A percentile compares a stretch with the other conserved stretches of the same genome.
Conservation (phyloP, 2,329 filamentous ascomycete species). For the Sporothrix phasma region DNA sequence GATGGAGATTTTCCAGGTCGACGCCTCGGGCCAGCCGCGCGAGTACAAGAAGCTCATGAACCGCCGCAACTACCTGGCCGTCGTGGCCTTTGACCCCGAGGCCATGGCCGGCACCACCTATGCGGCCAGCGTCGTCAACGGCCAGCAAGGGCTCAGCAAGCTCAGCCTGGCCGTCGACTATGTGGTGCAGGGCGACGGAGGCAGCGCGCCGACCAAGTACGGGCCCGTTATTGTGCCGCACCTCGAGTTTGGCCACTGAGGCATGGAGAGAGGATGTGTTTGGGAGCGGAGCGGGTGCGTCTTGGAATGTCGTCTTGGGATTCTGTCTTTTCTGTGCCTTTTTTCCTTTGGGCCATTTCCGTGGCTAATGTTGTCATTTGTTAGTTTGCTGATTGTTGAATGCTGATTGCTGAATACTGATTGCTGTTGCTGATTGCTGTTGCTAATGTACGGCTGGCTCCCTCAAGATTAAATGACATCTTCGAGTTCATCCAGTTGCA, state of each 20-base stretch:
- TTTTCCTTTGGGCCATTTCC: no score
- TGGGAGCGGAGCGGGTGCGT: background rate
- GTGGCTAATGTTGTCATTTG: no score
- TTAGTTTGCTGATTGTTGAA: background rate
- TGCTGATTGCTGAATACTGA: no score
- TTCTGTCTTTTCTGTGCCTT: background rate
- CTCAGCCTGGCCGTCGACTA: conserved; percentile 91
- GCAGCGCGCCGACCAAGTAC: conserved; percentile 73
- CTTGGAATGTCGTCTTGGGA: background rate
- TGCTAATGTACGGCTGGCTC: no score
- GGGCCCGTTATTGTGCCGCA: conserved; percentile 92
- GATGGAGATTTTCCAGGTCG: conserved; percentile 98
- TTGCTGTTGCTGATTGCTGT: no score
- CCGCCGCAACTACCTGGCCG: conserved; percentile 80
- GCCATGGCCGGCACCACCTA: conserved; percentile 38
- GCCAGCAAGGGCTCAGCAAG: conserved; percentile 43
- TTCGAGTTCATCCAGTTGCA: background rate
- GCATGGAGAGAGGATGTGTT: background rate
- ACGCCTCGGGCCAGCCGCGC: conserved; percentile 71
- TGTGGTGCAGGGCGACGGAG: conserved; percentile 80
- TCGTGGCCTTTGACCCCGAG: conserved; percentile 91
- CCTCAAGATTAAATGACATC: background rate
- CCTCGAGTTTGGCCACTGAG: conserved; percentile 59
- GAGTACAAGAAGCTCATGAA: conserved; percentile 92
- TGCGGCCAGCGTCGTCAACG: conserved; percentile 23